phyloP scores from a whole-genome alignment of 1,284 basidiomycete genomes.

The Cerrena zonata region DNA sequence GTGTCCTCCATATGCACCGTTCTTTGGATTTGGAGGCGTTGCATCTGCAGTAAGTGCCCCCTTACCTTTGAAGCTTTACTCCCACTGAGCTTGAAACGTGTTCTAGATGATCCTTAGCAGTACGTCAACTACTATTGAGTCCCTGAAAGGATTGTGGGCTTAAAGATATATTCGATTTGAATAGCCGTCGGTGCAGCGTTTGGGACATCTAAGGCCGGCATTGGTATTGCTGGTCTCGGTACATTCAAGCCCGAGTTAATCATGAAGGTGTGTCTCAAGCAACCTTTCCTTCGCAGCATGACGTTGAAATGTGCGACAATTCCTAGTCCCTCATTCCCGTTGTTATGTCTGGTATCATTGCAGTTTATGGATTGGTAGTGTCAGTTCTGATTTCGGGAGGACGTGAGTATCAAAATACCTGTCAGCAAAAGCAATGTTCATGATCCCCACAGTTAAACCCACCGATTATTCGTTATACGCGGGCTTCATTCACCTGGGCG shows the following conservation, averaged over 20 bases:
- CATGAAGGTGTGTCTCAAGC: slow-evolving; percentile 76
- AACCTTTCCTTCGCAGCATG: too few relatives aligned
- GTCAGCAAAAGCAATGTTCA: not conserved
- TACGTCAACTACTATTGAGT: slow-evolving; percentile 33
- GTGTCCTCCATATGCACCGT: slow-evolving; percentile 79
- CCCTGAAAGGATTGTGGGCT: not conserved
- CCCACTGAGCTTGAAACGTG: not conserved
- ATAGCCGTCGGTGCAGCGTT: slow-evolving; percentile 91
- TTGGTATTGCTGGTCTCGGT: slow-evolving; percentile 94
- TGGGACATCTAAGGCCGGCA: slow-evolving; percentile 95
- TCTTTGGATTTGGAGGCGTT: slow-evolving; percentile 82
- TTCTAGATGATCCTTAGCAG: slow-evolving; percentile 83
- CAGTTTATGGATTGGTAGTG: slow-evolving; percentile 64
- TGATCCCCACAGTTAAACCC: slow-evolving; percentile 49
- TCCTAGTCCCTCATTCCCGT: slow-evolving; percentile 84
- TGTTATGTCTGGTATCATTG: slow-evolving; percentile 78
- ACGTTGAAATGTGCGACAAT: not conserved
- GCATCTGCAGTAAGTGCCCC: slow-evolving; percentile 69
- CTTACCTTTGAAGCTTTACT: not conserved
- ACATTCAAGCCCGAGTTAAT: slow-evolving; percentile 93
- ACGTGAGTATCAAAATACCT: slow-evolving; percentile 36
- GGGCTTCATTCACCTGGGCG: slow-evolving; percentile 92
- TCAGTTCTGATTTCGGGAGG: slow-evolving; percentile 63
- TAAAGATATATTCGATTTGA: not conserved
- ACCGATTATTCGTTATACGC: slow-evolving; percentile 71